Evolutionary conservation across 805 yeast species (phyloP).

Genomic region (Metschnikowia dekortorum): DNA sequence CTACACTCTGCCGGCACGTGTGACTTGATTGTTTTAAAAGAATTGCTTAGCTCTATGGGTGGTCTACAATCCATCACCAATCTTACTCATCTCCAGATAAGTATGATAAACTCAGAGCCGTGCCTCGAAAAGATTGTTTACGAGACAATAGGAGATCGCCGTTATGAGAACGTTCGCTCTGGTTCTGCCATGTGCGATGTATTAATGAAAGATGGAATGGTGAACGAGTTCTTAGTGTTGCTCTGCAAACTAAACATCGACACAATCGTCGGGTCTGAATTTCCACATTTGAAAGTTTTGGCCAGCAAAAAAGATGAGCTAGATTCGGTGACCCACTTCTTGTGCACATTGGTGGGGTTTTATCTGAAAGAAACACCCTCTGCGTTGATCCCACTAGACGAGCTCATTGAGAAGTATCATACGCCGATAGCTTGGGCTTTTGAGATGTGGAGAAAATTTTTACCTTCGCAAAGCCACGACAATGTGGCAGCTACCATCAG

Average conservation of each 20-base stretch:
- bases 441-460: slow-evolving; percentile 66
- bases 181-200: slow-evolving; percentile 48
- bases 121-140: slow-evolving; percentile 54
- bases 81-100: slow-evolving; percentile 60
- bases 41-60: slow-evolving; percentile 66
- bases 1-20: slow-evolving; percentile 56
- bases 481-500: slow-evolving; percentile 1
- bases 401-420: slow-evolving; percentile 38
- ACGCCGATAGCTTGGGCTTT: slow-evolving; percentile 64
- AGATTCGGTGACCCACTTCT: slow-evolving; percentile 60
- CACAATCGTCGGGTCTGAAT: slow-evolving; percentile 27
- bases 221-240: slow-evolving; percentile 64
- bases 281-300: slow-evolving; percentile 62
- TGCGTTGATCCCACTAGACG: slow-evolving; percentile 37
- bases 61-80: slow-evolving; percentile 72
- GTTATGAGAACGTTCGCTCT: slow-evolving; percentile 45
- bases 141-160: slow-evolving; percentile 52
- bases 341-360: slow-evolving; percentile 52
- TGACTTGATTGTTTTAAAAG: slow-evolving; percentile 61
- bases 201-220: slow-evolving; percentile 39
- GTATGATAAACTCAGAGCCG: slow-evolving; percentile 59
- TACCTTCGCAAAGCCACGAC: slow-evolving; percentile 22
- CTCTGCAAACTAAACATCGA: slow-evolving; percentile 47
- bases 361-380: slow-evolving; percentile 34
- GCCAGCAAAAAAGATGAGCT: slow-evolving; percentile 72